These are phyloP conservation scores for Jamesozyma gamospora DNA, from an alignment of 805 yeast genomes.

Conservation along the genomic window DNA sequence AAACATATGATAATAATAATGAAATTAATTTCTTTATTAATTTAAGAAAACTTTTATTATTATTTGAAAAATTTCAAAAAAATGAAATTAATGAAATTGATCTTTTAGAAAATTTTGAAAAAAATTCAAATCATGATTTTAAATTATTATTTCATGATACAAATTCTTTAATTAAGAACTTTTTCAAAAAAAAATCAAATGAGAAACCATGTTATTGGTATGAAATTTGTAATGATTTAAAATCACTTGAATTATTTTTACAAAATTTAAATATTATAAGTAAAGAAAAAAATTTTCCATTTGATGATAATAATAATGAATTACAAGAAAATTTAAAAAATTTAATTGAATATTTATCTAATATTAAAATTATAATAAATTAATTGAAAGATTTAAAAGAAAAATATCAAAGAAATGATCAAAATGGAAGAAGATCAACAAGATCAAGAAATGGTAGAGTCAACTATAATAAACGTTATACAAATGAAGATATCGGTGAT, in stretches of 20 bases:
- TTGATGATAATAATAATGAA: constrained; percentile 16
- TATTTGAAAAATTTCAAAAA: constrained; percentile 16
- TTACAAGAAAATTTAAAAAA: constrained; percentile 15
- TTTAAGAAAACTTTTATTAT: constrained; percentile 10
- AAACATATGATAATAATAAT: constrained; percentile 2
- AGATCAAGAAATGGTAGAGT: constrained; percentile 5
- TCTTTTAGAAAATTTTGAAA: constrained; percentile 18
- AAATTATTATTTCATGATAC: constrained; percentile 23
- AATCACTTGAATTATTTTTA: constrained; percentile 17
- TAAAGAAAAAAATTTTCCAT: constrained; percentile 9
- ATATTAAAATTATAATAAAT: constrained; percentile 34
- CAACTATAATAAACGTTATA: constrained; percentile 3
- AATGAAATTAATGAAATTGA: constrained; percentile 17
- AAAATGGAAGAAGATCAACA: constrained; percentile 7
- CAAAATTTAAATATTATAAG: constrained; percentile 10
- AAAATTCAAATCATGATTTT: constrained; percentile 16
- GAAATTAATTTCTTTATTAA: constrained; percentile 8
- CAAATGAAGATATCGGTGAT: constrained; percentile 6
- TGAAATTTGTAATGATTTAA: constrained; percentile 21
- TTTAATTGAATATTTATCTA: constrained; percentile 14
- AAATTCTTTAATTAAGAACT: constrained; percentile 15
- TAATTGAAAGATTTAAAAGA: constrained; percentile 48
- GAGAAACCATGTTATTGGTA: constrained; percentile 21
- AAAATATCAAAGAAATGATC: constrained; percentile 5
- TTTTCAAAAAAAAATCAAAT: constrained; percentile 5